phyloP scores from a whole-genome alignment of 192 early-diverging fungal genomes.

The Backusella westeae region DNA sequence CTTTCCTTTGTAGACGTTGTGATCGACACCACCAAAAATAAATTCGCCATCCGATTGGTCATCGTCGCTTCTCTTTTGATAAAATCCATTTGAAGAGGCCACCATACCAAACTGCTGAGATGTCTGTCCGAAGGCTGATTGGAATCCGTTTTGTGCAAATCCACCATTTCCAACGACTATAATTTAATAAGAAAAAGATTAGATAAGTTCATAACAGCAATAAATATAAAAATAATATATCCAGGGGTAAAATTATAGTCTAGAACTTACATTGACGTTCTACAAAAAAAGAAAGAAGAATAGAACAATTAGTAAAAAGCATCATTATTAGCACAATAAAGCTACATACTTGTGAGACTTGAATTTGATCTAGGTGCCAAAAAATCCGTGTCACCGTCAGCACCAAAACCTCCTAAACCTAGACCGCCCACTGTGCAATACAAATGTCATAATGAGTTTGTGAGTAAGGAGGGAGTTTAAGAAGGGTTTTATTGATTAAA shows the following conservation, averaged over 20 bases:
- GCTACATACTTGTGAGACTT: conserved; percentile 1
- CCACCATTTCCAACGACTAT: conserved; percentile 13
- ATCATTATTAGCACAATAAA: background rate
- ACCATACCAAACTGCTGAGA: conserved; percentile 27
- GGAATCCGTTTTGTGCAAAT: conserved; percentile 25
- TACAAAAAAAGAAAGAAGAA: background rate
- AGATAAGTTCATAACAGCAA: background rate
- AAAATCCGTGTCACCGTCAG: conserved; percentile 16
- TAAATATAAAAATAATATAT: background rate
- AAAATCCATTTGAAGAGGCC: conserved; percentile 2
- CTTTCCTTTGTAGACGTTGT: conserved; percentile 27
- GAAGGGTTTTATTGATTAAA: background rate
- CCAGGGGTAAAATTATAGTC: background rate
- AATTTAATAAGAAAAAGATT: background rate
- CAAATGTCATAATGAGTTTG: background rate
- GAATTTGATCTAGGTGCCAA: conserved; percentile 15
- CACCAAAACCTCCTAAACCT: conserved; percentile 26
- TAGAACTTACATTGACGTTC: conserved; percentile 22
- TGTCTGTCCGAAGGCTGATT: conserved; percentile 3
- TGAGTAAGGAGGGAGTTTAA: background rate
- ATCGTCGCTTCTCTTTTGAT: conserved; percentile 17
- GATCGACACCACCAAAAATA: conserved; percentile 33
- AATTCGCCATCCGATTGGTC: conserved; percentile 18
- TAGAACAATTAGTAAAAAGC: background rate
- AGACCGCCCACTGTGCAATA: conserved; percentile 18